Conservation (phyloP, 768 basidiomycete genomes). For the Boletus pseudo-olivaceus region DNA sequence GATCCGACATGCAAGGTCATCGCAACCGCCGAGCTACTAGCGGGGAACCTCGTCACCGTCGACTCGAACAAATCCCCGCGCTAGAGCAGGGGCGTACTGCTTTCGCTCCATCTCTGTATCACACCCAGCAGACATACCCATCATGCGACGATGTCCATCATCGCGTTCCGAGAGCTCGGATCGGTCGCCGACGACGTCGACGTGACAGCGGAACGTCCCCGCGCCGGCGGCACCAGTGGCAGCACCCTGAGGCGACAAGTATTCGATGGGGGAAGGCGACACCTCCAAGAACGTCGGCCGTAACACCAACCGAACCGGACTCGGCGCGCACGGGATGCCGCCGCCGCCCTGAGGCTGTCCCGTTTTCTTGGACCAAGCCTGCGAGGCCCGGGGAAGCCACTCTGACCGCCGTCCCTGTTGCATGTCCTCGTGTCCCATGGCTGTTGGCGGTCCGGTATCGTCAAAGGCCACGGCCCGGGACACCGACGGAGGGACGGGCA, state of each 20-base stretch:
- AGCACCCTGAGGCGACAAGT: not conserved
- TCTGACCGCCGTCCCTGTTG: not conserved
- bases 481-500: constrained; percentile 9
- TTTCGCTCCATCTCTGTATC: not conserved
- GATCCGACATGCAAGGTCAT: not conserved
- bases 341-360: not conserved
- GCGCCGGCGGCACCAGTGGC: not conserved
- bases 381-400: too few relatives aligned
- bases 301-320: constrained; percentile 3
- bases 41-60: too few relatives aligned
- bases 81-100: not conserved
- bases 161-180: not conserved
- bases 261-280: constrained; percentile 21
- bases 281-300: constrained; percentile 15
- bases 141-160: not conserved
- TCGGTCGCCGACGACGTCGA: not conserved
- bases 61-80: not conserved
- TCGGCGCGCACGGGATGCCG: not conserved
- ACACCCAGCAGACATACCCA: not conserved
- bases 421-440: not conserved
- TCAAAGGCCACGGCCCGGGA: not conserved
- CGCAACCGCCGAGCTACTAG: too few relatives aligned
- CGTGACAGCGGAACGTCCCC: not conserved
- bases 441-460: not conserved
- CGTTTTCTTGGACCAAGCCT: not conserved